A percentile compares a stretch with the other conserved stretches of the same genome.
Conservation (phyloP, 1,139 yeast species). For the Candida neerlandica region DNA sequence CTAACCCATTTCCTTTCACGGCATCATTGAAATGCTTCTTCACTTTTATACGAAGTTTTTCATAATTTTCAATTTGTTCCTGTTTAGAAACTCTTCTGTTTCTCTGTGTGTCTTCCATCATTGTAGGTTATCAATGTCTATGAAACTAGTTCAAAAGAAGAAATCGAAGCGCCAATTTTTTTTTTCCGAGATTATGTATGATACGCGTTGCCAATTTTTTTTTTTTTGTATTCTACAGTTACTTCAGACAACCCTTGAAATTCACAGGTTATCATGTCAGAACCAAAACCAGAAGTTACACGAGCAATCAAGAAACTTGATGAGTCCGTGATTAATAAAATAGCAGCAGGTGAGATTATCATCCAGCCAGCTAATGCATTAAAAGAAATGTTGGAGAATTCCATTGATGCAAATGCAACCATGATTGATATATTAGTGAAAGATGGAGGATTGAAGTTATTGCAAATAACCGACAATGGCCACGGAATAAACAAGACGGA, state of each 20-base stretch:
- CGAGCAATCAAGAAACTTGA: slow-evolving; percentile 50
- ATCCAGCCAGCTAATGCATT: slow-evolving; percentile 85
- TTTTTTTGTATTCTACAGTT: background rate
- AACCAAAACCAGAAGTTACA: slow-evolving; percentile 3
- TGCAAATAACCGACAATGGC: slow-evolving; percentile 59
- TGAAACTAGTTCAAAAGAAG: background rate
- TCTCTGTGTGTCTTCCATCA: slow-evolving; percentile 2
- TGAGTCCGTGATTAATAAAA: slow-evolving; percentile 73
- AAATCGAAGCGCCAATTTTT: background rate
- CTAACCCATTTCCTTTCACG: slow-evolving; percentile 37
- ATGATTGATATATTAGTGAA: slow-evolving; percentile 52
- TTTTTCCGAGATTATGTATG: background rate
- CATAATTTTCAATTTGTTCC: slow-evolving; percentile 28
- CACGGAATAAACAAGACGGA: slow-evolving; percentile 50
- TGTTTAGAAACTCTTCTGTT: slow-evolving; percentile 14
- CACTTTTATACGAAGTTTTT: slow-evolving; percentile 25
- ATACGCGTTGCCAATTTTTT: slow-evolving; percentile 4
- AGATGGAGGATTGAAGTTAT: slow-evolving; percentile 56
- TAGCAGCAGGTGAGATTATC: slow-evolving; percentile 98
- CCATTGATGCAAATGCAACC: slow-evolving; percentile 54
- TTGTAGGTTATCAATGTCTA: background rate
- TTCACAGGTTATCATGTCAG: slow-evolving; percentile 4
- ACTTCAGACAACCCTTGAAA: background rate
- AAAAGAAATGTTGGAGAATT: slow-evolving; percentile 58
- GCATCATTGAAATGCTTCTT: slow-evolving; percentile 30